Percentiles rank a stretch among this genome's conserved stretches.
Conservation (phyloP, 2,329 filamentous ascomycete genomes). For the Nannizziopsis barbatae region DNA sequence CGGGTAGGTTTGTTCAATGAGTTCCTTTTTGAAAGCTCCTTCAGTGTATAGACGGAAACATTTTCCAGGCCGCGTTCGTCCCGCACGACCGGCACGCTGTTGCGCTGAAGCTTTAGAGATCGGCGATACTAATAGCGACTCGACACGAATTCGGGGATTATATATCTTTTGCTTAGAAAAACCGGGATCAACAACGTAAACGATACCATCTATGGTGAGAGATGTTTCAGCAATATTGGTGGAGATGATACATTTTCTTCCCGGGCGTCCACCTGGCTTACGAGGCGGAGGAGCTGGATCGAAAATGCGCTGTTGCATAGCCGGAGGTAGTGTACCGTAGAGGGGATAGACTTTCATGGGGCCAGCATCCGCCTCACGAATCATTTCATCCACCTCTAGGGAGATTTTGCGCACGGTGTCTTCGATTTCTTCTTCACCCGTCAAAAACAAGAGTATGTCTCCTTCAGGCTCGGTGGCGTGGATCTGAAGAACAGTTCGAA, state of each 20-base stretch:
- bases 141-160: conserved; percentile 90
- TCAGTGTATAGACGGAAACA: conserved; percentile 97
- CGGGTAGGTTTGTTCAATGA: conserved; percentile 94
- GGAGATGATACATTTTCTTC: conserved; percentile 86
- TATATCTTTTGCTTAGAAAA: conserved; percentile 99
- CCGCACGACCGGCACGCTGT: conserved; percentile 95
- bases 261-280: conserved; percentile 66
- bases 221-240: conserved; percentile 98
- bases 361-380: conserved; percentile 79
- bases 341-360: conserved; percentile 84
- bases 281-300: conserved; percentile 68
- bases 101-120: conserved; percentile 97
- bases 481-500: conserved; percentile 91
- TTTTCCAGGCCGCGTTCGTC: conserved; percentile 95
- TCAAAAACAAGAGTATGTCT: conserved; percentile 88
- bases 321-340: conserved; percentile 83
- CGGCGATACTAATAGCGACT: conserved; percentile 91
- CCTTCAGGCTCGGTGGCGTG: conserved; percentile 87
- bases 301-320: conserved; percentile 92
- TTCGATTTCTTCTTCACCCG: conserved; percentile 97
- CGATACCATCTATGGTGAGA: conserved; percentile 95
- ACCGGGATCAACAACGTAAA: conserved; percentile 97
- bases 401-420: conserved; percentile 87
- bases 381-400: conserved; percentile 83
- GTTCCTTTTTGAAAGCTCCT: conserved; percentile 88